Evolutionary conservation across 225 moss, liverwort and hornwort species (phyloP), one percentile per base, ranked within the genome.

Genomic region (Polytrichum commune): DNA sequence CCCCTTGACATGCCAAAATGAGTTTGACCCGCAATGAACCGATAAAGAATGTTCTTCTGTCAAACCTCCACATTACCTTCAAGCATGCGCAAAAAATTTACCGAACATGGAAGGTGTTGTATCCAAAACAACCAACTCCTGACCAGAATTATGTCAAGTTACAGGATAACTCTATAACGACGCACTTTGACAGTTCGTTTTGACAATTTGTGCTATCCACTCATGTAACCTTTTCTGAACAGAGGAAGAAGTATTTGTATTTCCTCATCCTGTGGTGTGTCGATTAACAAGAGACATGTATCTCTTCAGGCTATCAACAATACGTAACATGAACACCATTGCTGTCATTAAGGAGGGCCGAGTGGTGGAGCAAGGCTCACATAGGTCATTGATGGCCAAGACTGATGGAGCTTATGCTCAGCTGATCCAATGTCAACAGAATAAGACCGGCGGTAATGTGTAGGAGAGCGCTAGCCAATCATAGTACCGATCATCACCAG

Each of bases 331-430:
- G 65, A 65, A 82, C 80, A 69, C 84, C 23, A 88, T 88, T 65
- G 88, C 82, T 65, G 88, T 88, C 56, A 73, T 88, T 54, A 77
- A 85, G 56, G 88, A 80, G 54, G 82, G 85, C 0, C 73, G 75
- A 55, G 74, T 85, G 65, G 77, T 76, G 68, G 88, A 88, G 73
- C 80, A 88, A 77, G 88, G 88, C 70, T 82, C 69, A 29, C 88
- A 88, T 29, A 68, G 75, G 63, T 75, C 69, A 27, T 20, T 88
- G 35, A 78, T 88, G 80, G 65, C 78, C 1, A 76, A 30, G 55
- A 46, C 30, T 63, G 82, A 66, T 22, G 81, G 84, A 65, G 23
- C 69, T 33, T 88, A 88, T 38, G 65, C 85, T 60, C 78, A 77
- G 25, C 73, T 88, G 56, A 58, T 82, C 54, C 38, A 80, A 19